A percentile compares a stretch with the other conserved stretches of the same genome.
These are phyloP conservation scores for Nectriaceae sp. DNA, from an alignment of 2,329 filamentous ascomycete genomes.

Conservation along the genomic window DNA sequence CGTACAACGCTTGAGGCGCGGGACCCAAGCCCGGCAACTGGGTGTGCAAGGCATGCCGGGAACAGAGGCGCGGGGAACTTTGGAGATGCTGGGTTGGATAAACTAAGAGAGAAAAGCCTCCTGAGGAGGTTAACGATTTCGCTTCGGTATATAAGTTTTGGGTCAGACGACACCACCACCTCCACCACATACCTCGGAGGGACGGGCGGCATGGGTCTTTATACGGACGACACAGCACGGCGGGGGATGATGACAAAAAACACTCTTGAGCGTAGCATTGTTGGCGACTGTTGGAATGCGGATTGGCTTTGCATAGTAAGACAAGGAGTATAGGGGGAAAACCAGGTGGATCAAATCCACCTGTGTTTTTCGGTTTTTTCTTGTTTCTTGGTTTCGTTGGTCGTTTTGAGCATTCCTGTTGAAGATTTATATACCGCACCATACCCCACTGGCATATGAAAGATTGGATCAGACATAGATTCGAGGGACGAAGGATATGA, in stretches of 20 bases:
- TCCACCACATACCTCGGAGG: background rate
- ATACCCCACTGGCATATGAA: conserved; percentile 20
- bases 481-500: background rate
- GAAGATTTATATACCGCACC: conserved; percentile 10
- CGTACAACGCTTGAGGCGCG: conserved; percentile 60
- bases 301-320: conserved; percentile 34
- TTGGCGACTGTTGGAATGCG: conserved; percentile 19
- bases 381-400: background rate
- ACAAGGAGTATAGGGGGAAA: conserved; percentile 30
- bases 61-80: conserved; percentile 53
- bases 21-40: conserved; percentile 60
- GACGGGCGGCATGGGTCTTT: conserved; percentile 2
- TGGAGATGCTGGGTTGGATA: conserved; percentile 61
- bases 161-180: conserved; percentile 21
- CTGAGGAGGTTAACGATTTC: conserved; percentile 15
- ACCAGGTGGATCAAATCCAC: conserved; percentile 16
- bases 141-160: conserved; percentile 26
- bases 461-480: background rate
- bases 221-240: conserved; percentile 17
- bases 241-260: conserved; percentile 22
- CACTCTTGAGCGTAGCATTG: conserved; percentile 23
- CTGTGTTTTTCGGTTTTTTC: conserved; percentile 21
- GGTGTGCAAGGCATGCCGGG: conserved; percentile 58
- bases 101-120: conserved; percentile 15
- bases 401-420: conserved; percentile 26